Percentiles rank a stretch among this genome's conserved stretches.
Evolutionary conservation across 2,329 filamentous ascomycete genomes (phyloP).

Genomic region (Elsinoe perseae): DNA sequence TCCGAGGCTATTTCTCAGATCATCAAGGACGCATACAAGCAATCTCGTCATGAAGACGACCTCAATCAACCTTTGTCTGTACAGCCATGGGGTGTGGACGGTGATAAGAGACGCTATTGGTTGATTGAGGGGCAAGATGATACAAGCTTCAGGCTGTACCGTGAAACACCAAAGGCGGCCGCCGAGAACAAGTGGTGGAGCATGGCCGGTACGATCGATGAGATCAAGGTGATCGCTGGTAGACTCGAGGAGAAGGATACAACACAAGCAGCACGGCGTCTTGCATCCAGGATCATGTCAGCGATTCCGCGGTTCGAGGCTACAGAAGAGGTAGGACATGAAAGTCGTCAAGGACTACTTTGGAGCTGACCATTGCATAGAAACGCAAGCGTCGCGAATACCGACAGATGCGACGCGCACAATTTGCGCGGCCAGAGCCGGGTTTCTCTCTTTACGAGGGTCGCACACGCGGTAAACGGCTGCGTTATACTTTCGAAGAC

Average conservation of each 20-base stretch:
- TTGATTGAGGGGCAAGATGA: slow-evolving; percentile 90
- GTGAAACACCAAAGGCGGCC: slow-evolving; percentile 78
- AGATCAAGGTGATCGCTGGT: slow-evolving; percentile 65
- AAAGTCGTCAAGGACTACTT: neutral
- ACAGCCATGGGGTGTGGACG: slow-evolving; percentile 83
- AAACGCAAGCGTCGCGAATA: slow-evolving; percentile 93
- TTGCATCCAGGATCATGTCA: slow-evolving; percentile 67
- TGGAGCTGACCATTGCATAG: slow-evolving; percentile 36
- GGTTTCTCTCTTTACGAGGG: slow-evolving; percentile 94
- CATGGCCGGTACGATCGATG: slow-evolving; percentile 82
- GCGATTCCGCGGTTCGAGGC: slow-evolving; percentile 87
- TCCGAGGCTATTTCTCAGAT: slow-evolving; percentile 75
- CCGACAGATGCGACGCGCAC: slow-evolving; percentile 72
- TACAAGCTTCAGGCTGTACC: slow-evolving; percentile 86
- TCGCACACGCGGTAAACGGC: slow-evolving; percentile 87
- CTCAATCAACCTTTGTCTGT: slow-evolving; percentile 81
- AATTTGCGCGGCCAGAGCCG: slow-evolving; percentile 78
- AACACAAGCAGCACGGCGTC: slow-evolving; percentile 68
- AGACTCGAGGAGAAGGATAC: slow-evolving; percentile 71
- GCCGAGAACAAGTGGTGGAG: slow-evolving; percentile 83
- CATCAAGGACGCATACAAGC: slow-evolving; percentile 83
- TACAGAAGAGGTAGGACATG: slow-evolving; percentile 66
- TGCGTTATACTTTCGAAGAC: slow-evolving; percentile 93
- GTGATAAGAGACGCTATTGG: slow-evolving; percentile 87
- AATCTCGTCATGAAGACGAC: slow-evolving; percentile 68